Percentiles rank a stretch among this genome's conserved stretches.
Evolutionary conservation across 805 yeast species (phyloP).

Genomic region (Candida insectorum): DNA sequence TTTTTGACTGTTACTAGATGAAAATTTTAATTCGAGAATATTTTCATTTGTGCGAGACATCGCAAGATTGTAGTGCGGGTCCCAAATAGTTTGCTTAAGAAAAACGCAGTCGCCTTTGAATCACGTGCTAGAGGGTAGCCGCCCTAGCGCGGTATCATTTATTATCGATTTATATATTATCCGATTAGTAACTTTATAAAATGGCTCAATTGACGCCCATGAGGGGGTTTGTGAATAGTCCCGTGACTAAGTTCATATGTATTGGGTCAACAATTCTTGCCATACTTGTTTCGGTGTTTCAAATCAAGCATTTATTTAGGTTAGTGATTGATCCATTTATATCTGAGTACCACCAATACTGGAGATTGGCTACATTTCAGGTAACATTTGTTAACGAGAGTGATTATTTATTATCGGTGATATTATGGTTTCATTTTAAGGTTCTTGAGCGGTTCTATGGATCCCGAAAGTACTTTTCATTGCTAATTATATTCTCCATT

Average conservation of each 20-base stretch:
- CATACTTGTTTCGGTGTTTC: slow-evolving; percentile 40
- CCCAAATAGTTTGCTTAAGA: not conserved
- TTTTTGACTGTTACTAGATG: slow-evolving; percentile 18
- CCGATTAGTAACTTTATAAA: too few species aligned
- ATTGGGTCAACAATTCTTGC: slow-evolving; percentile 34
- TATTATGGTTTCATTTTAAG: slow-evolving; percentile 51
- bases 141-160: not conserved
- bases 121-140: not conserved
- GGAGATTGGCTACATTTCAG: slow-evolving; percentile 51
- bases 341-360: slow-evolving; percentile 52
- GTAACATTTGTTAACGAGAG: slow-evolving; percentile 56
- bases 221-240: slow-evolving; percentile 40
- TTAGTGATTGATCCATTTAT: slow-evolving; percentile 53
- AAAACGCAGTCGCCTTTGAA: not conserved
- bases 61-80: not conserved
- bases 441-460: slow-evolving; percentile 58
- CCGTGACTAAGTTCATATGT: slow-evolving; percentile 39
- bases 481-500: slow-evolving; percentile 39
- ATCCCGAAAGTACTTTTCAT: slow-evolving; percentile 48
- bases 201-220: slow-evolving; percentile 34
- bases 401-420: slow-evolving; percentile 45
- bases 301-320: slow-evolving; percentile 40
- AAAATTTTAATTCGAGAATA: not conserved
- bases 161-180: too few species aligned
- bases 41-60: not conserved